Evolutionary conservation across 2,329 filamentous ascomycete species (phyloP).

Genomic region (Elsinoe australis): DNA sequence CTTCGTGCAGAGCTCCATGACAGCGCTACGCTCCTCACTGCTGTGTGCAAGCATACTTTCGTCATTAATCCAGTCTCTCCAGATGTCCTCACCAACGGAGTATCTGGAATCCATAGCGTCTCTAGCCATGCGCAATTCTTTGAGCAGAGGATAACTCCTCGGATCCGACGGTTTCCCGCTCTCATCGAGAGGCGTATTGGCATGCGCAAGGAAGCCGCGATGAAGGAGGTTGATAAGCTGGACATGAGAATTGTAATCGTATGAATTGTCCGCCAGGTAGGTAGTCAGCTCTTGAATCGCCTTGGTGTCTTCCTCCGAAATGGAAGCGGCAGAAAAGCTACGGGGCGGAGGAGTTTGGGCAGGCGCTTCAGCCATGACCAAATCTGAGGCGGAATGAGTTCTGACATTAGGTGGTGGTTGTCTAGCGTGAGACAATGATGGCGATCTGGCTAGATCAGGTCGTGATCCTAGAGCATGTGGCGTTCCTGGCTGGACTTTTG

Average conservation of each 20-base stretch:
- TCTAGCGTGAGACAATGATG: constrained; percentile 16
- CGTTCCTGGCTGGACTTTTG: constrained; percentile 3
- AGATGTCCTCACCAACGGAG: constrained; percentile 67
- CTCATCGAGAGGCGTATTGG: constrained; percentile 20
- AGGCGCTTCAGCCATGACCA: constrained; percentile 42
- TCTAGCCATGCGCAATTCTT: constrained; percentile 43
- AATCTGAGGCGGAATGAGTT: constrained; percentile 34
- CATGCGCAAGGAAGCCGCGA: constrained; percentile 40
- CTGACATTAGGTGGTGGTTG: constrained; percentile 16
- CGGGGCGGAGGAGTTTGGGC: constrained; percentile 37
- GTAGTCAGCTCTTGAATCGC: constrained; percentile 39
- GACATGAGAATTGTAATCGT: constrained; percentile 43
- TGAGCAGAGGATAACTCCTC: constrained; percentile 38
- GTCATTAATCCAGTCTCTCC: constrained; percentile 70
- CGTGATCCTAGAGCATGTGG: constrained; percentile 25
- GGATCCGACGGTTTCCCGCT: constrained; percentile 28
- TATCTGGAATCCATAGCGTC: constrained; percentile 56
- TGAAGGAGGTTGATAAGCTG: constrained; percentile 43
- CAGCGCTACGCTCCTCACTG: constrained; percentile 59
- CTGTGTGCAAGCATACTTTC: constrained; percentile 53
- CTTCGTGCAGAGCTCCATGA: constrained; percentile 64
- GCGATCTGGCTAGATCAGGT: constrained; percentile 42
- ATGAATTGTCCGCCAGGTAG: constrained; percentile 40
- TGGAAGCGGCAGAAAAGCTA: constrained; percentile 35
- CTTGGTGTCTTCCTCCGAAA: constrained; percentile 38